phyloP scores from a whole-genome alignment of 805 yeast species.

The Barnettozyma californica region DNA sequence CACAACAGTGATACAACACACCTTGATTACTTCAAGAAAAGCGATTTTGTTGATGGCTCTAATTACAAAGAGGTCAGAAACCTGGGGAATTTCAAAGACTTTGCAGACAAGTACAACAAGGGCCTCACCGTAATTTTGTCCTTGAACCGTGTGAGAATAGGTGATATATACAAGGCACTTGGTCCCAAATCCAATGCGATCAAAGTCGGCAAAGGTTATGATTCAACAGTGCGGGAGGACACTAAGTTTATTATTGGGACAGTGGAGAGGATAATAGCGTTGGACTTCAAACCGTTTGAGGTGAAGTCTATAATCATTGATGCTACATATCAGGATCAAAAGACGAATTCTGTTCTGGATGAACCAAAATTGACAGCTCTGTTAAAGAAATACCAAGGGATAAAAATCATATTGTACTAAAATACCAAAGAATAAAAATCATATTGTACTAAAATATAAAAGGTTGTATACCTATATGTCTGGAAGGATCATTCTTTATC shows the following conservation, averaged over 20 bases:
- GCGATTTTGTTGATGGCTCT: conserved; percentile 56
- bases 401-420: conserved; percentile 23
- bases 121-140: conserved; percentile 47
- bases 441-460: conserved; percentile 17
- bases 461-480: too few relatives aligned
- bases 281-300: conserved; percentile 16
- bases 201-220: conserved; percentile 26
- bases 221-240: conserved; percentile 20
- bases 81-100: conserved; percentile 50
- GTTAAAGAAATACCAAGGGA: conserved; percentile 21
- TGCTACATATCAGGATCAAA: conserved; percentile 24
- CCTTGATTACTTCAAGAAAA: conserved; percentile 60
- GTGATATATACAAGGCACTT: conserved; percentile 72
- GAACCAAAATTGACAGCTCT: conserved; percentile 21
- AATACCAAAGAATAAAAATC: conserved; percentile 22
- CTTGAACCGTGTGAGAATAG: conserved; percentile 80
- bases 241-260: conserved; percentile 26
- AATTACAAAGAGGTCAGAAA: conserved; percentile 49
- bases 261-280: conserved; percentile 18
- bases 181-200: conserved; percentile 24
- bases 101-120: conserved; percentile 46
- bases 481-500: not conserved
- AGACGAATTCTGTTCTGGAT: conserved; percentile 23
- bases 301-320: conserved; percentile 25
- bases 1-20: conserved; percentile 65